A percentile compares a stretch with the other conserved stretches of the same genome.
Conservation (phyloP, 352 stramenopile genomes). For the Globisporangium viniferum region DNA sequence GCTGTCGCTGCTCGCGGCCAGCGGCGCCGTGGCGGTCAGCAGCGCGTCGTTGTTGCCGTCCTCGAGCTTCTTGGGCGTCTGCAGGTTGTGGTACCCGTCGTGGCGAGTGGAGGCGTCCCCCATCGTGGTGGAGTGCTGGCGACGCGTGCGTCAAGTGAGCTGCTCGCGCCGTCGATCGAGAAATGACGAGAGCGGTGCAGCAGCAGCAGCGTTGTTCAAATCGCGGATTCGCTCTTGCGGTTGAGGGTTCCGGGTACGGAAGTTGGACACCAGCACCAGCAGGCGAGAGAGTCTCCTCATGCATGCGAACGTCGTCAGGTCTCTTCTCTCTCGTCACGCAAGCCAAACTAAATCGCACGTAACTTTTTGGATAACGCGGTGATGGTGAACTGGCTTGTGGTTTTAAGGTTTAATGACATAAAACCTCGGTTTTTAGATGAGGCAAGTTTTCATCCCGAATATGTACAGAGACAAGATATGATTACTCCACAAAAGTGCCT, state of each 20-base stretch:
- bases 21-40: not conserved
- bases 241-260: not conserved
- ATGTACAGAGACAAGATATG: not conserved
- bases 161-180: not conserved
- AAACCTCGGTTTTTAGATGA: not conserved
- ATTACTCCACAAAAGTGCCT: not conserved
- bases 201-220: not conserved
- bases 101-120: not conserved
- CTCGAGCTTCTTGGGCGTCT: conserved; percentile 6
- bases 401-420: not conserved
- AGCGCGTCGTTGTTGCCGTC: not conserved
- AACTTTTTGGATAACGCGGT: not conserved
- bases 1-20: not conserved
- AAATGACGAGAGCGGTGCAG: not conserved
- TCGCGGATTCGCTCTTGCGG: not conserved
- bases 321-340: not conserved
- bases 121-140: not conserved
- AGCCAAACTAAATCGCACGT: not conserved
- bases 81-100: conserved; percentile 1
- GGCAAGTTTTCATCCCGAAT: not conserved
- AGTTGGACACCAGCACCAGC: not conserved
- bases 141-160: not conserved
- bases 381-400: conserved; percentile 1
- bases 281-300: not conserved
- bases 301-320: too few relatives aligned